These are phyloP conservation scores for Dipsacomyces acuminosporus DNA, from an alignment of 371 early-diverging fungal species.

Conservation along the genomic window DNA sequence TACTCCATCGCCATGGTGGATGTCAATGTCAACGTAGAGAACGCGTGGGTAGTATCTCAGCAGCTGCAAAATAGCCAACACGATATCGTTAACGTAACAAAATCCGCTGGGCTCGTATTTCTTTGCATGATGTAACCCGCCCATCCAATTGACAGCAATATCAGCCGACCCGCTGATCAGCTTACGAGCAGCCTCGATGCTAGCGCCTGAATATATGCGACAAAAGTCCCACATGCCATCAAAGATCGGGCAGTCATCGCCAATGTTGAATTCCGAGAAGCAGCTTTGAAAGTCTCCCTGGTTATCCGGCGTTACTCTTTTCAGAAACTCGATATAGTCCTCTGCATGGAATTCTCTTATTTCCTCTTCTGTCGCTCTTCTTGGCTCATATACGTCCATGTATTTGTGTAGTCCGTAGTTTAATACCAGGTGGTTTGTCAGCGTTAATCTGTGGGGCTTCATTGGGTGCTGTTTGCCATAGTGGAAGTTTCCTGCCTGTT, in stretches of 20 bases:
- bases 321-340: slow-evolving; percentile 98
- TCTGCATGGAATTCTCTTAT: slow-evolving; percentile 99
- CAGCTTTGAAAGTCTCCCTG: slow-evolving; percentile 27
- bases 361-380: slow-evolving; percentile 84
- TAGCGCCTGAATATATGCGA: slow-evolving; percentile 89
- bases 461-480: slow-evolving; percentile 58
- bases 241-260: slow-evolving; percentile 98
- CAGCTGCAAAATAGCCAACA: slow-evolving; percentile 93
- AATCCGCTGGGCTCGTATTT: slow-evolving; percentile 96
- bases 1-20: slow-evolving; percentile 99
- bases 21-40: slow-evolving; percentile 99
- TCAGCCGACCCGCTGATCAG: slow-evolving; percentile 89
- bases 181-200: slow-evolving; percentile 90
- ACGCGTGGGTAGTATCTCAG: slow-evolving; percentile 91
- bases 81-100: slow-evolving; percentile 99
- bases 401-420: slow-evolving; percentile 94
- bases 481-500: slow-evolving; percentile 56
- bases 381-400: slow-evolving; percentile 71
- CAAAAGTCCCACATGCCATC: slow-evolving; percentile 97
- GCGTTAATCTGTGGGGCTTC: slow-evolving; percentile 99
- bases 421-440: slow-evolving; percentile 96
- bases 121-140: slow-evolving; percentile 99
- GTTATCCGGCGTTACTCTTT: slow-evolving; percentile 85
- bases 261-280: slow-evolving; percentile 40
- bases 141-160: slow-evolving; percentile 98